Evolutionary conservation across 2,329 filamentous ascomycete genomes (phyloP), one percentile per base, ranked within the genome.

Genomic region (Moelleriella libera): DNA sequence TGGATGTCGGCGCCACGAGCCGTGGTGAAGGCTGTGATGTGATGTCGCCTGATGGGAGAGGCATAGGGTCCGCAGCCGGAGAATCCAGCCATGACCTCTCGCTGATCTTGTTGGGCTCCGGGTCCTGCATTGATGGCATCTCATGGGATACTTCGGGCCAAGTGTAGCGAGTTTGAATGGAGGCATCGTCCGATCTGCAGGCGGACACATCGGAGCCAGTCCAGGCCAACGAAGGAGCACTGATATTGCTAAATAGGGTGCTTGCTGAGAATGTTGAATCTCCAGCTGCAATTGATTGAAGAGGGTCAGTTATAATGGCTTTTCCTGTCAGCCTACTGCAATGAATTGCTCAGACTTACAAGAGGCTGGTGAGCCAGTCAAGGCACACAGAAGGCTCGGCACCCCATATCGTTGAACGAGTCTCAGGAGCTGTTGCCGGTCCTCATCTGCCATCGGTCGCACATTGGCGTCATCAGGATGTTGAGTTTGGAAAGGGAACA

Each of bases 31-130:
- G 59, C 50, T 65, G 55, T 30, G 61, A 63, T 29, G 62, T 62
- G 43, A 64, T 53, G 46, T 65, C 61, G 50, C 50, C 56, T 42
- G 51, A 53, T 41, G 58, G 56, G 6, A 63, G 50, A 37, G 64
- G 62, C n/a, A 63, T 65, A 30, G 62, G 59, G 47, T 64, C 62
- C 21, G 59, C 57, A 34, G 56, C 57, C 31, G 65, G 65, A 30
- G 66, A 68, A 48, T 66, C 64, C 44, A 68, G 60, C 62, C 66
- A 68, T n/a, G 60, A 64, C 21, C 59, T 56, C 48, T 66, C 64
- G 46, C 53, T 53, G 34, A 63, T 48, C 50, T 63, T 66, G 48
- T 54, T 57, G 6, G 59, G 49, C 9, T 67, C 63, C 43, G 60
- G 54, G 29, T 67, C 63, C 44, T 60, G 58, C 51, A 66, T 60